These are phyloP conservation scores for Colletotrichum musae DNA, from an alignment of 2,329 filamentous ascomycete species.

Conservation along the genomic window DNA sequence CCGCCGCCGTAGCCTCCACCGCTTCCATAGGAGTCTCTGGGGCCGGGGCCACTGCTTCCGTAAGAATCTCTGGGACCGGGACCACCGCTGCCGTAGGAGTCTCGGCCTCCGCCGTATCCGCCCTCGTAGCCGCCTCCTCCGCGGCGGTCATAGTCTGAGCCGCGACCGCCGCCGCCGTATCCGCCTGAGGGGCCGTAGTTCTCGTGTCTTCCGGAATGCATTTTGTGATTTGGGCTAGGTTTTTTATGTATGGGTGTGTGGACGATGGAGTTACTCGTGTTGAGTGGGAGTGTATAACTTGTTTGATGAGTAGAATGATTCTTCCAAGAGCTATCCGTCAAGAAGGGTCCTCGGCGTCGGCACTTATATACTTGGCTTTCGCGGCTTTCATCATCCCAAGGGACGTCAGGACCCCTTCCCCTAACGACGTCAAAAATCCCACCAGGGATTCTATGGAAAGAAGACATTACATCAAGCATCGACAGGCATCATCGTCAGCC, in stretches of 20 bases:
- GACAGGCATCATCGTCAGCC: slow-evolving; percentile 10
- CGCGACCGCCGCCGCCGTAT: slow-evolving; percentile 24
- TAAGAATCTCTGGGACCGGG: slow-evolving; percentile 3
- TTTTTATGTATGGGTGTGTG: neutral
- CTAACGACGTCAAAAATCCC: slow-evolving; percentile 33
- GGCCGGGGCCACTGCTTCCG: neutral
- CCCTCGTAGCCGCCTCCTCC: slow-evolving; percentile 20
- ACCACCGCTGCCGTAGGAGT: slow-evolving; percentile 1
- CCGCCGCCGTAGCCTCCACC: neutral
- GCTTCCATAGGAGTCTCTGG: neutral
- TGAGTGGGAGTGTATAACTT: neutral
- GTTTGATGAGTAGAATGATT: neutral
- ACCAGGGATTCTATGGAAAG: slow-evolving; percentile 13
- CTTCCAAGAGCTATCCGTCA: neutral
- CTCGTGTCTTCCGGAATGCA: slow-evolving; percentile 35
- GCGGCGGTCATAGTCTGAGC: slow-evolving; percentile 22
- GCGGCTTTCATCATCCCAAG: slow-evolving; percentile 7
- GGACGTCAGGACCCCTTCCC: neutral
- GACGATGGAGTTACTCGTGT: neutral
- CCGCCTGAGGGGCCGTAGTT: slow-evolving; percentile 36
- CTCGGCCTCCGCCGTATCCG: slow-evolving; percentile 19
- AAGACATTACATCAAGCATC: slow-evolving; percentile 4
- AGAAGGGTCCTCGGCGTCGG: neutral
- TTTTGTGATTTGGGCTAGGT: slow-evolving; percentile 1
- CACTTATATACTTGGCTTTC: slow-evolving; percentile 20